phyloP scores from a whole-genome alignment of 148 eudicot species.

The Oxyria digyna region DNA sequence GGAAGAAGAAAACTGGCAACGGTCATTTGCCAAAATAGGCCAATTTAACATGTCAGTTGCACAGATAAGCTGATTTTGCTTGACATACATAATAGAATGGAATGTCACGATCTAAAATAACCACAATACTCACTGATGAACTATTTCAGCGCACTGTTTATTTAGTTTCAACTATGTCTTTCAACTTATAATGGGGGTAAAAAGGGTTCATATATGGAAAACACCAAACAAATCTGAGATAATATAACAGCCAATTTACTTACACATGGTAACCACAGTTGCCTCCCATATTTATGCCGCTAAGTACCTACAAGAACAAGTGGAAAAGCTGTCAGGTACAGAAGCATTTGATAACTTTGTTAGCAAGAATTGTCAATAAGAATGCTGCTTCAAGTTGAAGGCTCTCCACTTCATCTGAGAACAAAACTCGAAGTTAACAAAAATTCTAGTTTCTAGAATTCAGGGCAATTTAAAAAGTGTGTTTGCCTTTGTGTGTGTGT shows the following conservation, averaged over 20 bases:
- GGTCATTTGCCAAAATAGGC: neutral
- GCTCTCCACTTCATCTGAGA: neutral
- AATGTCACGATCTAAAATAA: neutral
- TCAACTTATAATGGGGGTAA: neutral
- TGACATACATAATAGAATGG: neutral
- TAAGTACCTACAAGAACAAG: conserved; percentile 55
- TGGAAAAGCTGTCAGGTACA: neutral
- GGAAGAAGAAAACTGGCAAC: neutral
- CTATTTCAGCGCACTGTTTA: too few species aligned
- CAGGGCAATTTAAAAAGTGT: neutral
- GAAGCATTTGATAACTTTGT: neutral
- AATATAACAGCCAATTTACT: conserved; percentile 21
- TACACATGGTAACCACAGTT: conserved; percentile 90
- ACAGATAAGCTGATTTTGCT: neutral
- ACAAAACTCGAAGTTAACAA: neutral
- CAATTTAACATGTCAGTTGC: neutral
- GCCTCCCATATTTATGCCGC: conserved; percentile 97
- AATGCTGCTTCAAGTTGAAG: neutral
- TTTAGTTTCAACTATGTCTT: neutral
- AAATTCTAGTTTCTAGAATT: neutral
- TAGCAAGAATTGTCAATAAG: neutral
- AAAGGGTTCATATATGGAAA: neutral
- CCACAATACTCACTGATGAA: neutral
- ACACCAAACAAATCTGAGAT: neutral
- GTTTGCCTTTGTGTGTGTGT: neutral